Percentiles rank a stretch among this genome's conserved stretches.
Conservation (phyloP, 148 eudicot species). For the Gaultheria prostrata region DNA sequence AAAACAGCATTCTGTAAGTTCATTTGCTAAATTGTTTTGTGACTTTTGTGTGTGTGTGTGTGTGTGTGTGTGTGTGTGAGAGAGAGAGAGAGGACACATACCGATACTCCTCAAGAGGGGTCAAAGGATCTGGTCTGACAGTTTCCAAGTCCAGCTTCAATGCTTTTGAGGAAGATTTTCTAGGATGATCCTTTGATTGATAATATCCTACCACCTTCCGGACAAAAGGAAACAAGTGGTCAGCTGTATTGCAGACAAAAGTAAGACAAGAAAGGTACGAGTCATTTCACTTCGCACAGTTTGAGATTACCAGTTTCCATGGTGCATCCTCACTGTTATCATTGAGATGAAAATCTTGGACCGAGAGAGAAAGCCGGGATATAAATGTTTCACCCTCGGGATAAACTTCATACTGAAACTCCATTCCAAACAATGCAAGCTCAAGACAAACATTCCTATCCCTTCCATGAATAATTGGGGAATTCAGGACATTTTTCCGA, state of each 20-base stretch:
- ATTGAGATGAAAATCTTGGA: conserved; percentile 65
- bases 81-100: conserved; percentile 21
- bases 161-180: conserved; percentile 76
- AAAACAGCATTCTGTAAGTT: neutral
- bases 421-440: conserved; percentile 59
- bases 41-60: too few relatives aligned
- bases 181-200: conserved; percentile 74
- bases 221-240: conserved; percentile 18
- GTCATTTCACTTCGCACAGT: neutral
- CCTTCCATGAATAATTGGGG: conserved; percentile 42
- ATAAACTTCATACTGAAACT: conserved; percentile 48
- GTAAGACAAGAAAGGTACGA: conserved; percentile 10
- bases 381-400: conserved; percentile 67
- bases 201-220: conserved; percentile 71
- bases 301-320: conserved; percentile 71
- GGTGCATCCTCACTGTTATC: conserved; percentile 80
- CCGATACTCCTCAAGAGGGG: conserved; percentile 92
- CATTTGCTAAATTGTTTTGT: conserved; percentile 3
- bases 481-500: conserved; percentile 28
- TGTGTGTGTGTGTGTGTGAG: too few relatives aligned
- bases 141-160: conserved; percentile 76
- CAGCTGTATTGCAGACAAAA: conserved; percentile 2
- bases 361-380: conserved; percentile 54
- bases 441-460: conserved; percentile 60
- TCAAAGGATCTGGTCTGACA: conserved; percentile 81